These are phyloP conservation scores for Rhizopogon rudus DNA, from an alignment of 768 basidiomycete species.

Conservation along the genomic window DNA sequence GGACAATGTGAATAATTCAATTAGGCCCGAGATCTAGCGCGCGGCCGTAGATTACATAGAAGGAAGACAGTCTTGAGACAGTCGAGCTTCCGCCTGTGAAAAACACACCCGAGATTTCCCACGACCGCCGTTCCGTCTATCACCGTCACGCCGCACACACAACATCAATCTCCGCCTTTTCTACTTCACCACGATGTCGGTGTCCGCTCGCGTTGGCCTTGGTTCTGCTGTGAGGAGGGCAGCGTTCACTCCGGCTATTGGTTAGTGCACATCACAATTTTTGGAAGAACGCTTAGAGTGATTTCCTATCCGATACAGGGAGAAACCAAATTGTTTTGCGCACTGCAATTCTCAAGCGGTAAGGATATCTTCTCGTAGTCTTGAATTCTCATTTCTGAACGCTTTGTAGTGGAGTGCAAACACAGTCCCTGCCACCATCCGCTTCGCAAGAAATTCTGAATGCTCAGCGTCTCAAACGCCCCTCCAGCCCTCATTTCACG, in stretches of 20 bases:
- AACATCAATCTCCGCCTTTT: background rate
- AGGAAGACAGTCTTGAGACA: too few relatives aligned
- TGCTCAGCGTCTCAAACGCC: constrained; percentile 82
- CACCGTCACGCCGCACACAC: background rate
- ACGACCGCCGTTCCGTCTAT: constrained; percentile 9
- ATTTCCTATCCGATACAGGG: constrained; percentile 4
- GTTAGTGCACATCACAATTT: constrained; percentile 14
- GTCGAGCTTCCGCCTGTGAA: background rate
- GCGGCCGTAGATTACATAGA: too few relatives aligned
- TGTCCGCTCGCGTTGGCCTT: constrained; percentile 50
- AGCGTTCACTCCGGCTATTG: constrained; percentile 31
- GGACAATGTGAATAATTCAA: too few relatives aligned
- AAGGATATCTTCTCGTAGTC: constrained; percentile 4
- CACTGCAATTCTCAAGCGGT: constrained; percentile 38
- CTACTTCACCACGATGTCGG: constrained; percentile 33
- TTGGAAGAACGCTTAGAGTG: background rate
- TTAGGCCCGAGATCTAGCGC: too few relatives aligned
- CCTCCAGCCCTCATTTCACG: constrained; percentile 90
- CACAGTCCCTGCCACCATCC: constrained; percentile 58
- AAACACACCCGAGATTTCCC: constrained; percentile 10
- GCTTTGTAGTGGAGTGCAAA: constrained; percentile 49
- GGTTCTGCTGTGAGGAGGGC: constrained; percentile 50
- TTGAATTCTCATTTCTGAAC: background rate
- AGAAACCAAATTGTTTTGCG: constrained; percentile 35
- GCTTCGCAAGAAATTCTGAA: constrained; percentile 67